Evolutionary conservation across 768 basidiomycete genomes (phyloP).

Genomic region (Trametes cinnabarina): DNA sequence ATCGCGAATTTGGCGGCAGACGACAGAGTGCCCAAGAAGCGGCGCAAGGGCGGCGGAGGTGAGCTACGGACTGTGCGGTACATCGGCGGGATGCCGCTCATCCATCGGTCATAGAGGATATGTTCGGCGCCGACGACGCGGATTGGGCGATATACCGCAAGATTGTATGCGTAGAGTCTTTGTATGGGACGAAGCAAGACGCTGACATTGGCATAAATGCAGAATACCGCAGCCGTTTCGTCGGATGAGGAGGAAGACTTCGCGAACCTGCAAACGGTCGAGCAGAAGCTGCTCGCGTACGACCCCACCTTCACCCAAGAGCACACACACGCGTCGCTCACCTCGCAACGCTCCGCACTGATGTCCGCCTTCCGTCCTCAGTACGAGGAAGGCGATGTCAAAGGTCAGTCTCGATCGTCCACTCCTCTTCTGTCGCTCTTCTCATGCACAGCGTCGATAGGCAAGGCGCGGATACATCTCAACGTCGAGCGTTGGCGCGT

Average conservation of each 20-base stretch:
- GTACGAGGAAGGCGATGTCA: slow-evolving; percentile 73
- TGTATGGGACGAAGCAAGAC: neutral
- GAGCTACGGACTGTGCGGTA: slow-evolving; percentile 15
- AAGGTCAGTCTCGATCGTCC: slow-evolving; percentile 38
- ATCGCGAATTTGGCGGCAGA: slow-evolving; percentile 92
- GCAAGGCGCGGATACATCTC: slow-evolving; percentile 77
- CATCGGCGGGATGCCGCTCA: neutral
- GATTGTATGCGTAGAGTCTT: slow-evolving; percentile 55
- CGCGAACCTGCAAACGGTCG: slow-evolving; percentile 65
- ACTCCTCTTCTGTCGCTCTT: neutral
- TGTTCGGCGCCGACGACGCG: slow-evolving; percentile 90
- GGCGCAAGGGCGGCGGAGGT: slow-evolving; percentile 82
- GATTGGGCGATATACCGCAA: slow-evolving; percentile 99
- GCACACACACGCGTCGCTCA: slow-evolving; percentile 78
- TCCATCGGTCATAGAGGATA: slow-evolving; percentile 60
- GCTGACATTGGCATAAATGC: neutral
- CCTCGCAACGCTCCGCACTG: slow-evolving; percentile 78
- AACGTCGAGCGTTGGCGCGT: slow-evolving; percentile 89
- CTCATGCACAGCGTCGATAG: slow-evolving; percentile 28
- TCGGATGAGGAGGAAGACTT: slow-evolving; percentile 92
- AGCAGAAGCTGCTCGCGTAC: slow-evolving; percentile 74
- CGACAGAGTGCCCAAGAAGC: slow-evolving; percentile 78
- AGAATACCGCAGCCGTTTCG: slow-evolving; percentile 70
- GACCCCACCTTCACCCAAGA: slow-evolving; percentile 83
- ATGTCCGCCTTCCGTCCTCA: slow-evolving; percentile 81